Conservation (phyloP, 371 early-diverging fungal species). For the Mucor mucedo region DNA sequence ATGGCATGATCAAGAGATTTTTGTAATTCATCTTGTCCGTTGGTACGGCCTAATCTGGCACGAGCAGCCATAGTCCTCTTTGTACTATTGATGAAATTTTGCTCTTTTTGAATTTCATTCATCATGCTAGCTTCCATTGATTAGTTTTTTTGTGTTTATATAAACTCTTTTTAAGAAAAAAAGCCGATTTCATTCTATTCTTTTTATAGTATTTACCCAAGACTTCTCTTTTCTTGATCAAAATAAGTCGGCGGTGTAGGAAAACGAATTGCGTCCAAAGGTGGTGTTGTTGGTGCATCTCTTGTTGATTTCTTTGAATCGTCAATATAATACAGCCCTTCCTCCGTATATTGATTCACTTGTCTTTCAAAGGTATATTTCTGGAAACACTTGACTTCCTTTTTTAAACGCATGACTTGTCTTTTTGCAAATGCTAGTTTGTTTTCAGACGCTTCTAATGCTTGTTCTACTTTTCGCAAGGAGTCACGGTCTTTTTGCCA, state of each 20-base stretch:
- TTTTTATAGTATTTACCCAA: too few relatives aligned
- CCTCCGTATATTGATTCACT: too few relatives aligned
- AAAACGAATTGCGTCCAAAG: background rate
- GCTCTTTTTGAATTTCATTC: slow-evolving; percentile 18
- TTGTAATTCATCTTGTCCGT: slow-evolving; percentile 14
- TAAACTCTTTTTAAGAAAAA: background rate
- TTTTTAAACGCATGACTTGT: slow-evolving; percentile 17
- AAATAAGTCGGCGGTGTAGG: background rate
- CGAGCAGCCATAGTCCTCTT: slow-evolving; percentile 22
- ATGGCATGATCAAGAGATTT: slow-evolving; percentile 7
- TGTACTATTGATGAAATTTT: slow-evolving; percentile 26
- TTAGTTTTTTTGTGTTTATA: background rate
- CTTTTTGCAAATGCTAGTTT: slow-evolving; percentile 19
- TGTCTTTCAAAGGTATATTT: slow-evolving; percentile 6
- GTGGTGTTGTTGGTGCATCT: background rate
- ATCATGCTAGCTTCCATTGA: background rate
- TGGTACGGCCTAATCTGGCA: slow-evolving; percentile 3
- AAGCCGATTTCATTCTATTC: background rate
- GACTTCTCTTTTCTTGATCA: too few relatives aligned
- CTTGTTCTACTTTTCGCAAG: slow-evolving; percentile 15
- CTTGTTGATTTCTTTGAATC: background rate
- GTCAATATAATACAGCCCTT: background rate
- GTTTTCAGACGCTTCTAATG: slow-evolving; percentile 22
- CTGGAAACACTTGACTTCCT: slow-evolving; percentile 22
- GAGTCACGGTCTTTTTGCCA: slow-evolving; percentile 29